Percentiles rank a stretch among this genome's conserved stretches.
Evolutionary conservation across 2,329 filamentous ascomycete species (phyloP).

Genomic region (Pseudogymnoascus sp.): DNA sequence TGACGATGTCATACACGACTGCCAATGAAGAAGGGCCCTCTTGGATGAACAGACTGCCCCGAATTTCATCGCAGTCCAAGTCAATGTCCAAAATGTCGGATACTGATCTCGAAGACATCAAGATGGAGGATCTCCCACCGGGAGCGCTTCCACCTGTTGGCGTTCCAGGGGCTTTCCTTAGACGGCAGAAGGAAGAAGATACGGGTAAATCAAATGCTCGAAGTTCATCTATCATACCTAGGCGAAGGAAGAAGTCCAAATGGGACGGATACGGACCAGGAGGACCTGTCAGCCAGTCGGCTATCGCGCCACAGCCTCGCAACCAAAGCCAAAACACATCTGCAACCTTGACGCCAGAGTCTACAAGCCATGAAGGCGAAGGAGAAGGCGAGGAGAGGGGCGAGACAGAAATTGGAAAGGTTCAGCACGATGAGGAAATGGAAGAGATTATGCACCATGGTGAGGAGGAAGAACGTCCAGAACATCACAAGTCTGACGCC

Average conservation of each 20-base stretch:
- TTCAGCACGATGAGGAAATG: constrained; percentile 29
- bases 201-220: constrained; percentile 28
- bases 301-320: constrained; percentile 60
- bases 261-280: constrained; percentile 68
- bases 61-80: constrained; percentile 57
- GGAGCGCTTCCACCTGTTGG: constrained; percentile 65
- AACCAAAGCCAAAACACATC: constrained; percentile 22
- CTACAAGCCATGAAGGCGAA: constrained; percentile 20
- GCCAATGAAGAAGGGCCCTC: constrained; percentile 79
- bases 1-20: constrained; percentile 93
- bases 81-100: constrained; percentile 84
- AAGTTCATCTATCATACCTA: constrained; percentile 49
- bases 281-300: constrained; percentile 81
- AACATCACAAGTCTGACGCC: constrained; percentile 23
- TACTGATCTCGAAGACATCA: constrained; percentile 58
- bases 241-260: constrained; percentile 57
- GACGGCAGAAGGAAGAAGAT: constrained; percentile 73
- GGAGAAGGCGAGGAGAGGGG: constrained; percentile 25
- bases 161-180: constrained; percentile 66
- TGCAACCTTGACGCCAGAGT: constrained; percentile 25
- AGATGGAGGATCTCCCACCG: constrained; percentile 51
- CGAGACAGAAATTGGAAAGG: constrained; percentile 21
- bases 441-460: constrained; percentile 26
- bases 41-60: constrained; percentile 90
- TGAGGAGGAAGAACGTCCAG: constrained; percentile 28